Base-by-base conservation (phyloP, 768 basidiomycete species). In the Hortiboletus campestris region DNA sequence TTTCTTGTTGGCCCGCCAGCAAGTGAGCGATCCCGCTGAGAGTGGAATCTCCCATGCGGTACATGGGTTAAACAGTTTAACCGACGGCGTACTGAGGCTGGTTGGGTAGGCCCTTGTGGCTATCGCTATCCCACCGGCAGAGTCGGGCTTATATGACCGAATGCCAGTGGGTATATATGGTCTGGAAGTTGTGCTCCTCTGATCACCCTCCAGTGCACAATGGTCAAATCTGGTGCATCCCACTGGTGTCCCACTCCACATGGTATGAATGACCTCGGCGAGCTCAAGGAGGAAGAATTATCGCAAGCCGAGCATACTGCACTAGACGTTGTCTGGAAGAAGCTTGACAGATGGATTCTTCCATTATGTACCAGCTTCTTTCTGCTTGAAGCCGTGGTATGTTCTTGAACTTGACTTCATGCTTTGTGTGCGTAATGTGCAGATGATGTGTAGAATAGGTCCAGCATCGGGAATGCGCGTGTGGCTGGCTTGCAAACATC, bases 401-500 rank as follows among this genome's bases (percentile, higher is more conserved):
- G 82, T 46, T 19, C 35, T 43, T 7, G 6, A 5, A 12, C 20
- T 11, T 13, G 17, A 22, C n/a, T 40, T 36, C 40, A 28, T 39
- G 5, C 46, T 31, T 12, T 6, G 12, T 32, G 4, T 35, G 0
- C 45, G n/a, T 20, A 20, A 36, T 19, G 44, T 36, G 4, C 16
- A 10, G 1, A 46, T 19, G 10, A 43, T 47, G 20, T 39, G 10
- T 35, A 70, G 82, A 48, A 80, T 38, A 53, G 55, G 41, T 66
- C 61, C 14, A 84, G 84, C 58, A 75, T 84, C 39, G 80, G 76
- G 19, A 85, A 86, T 60, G 84, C 84, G 28, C 76, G 78, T n/a
- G 75, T 85, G 3, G 85, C 81, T 13, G 84, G 84, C 8, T 65
- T 86, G 54, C 81, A 84, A 61, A 76, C 68, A 80, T 48, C 81